Percentiles rank a stretch among this genome's conserved stretches.
phyloP scores from a whole-genome alignment of 106 monocot species.

The Chionographis japonica region DNA sequence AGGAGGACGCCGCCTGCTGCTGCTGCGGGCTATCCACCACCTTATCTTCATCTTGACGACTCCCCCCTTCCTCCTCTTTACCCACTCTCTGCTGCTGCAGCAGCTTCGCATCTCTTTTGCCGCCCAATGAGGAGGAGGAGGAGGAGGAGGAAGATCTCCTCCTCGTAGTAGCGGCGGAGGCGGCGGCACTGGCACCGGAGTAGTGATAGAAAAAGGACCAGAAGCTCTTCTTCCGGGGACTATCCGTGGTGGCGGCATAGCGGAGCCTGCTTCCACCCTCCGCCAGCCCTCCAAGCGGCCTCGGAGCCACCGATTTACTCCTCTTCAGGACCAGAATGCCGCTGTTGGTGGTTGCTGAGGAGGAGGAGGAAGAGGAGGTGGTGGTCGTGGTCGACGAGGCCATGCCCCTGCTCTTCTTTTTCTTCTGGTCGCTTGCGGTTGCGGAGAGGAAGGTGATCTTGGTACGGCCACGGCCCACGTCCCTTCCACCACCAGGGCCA shows the following conservation, averaged over 20 bases:
- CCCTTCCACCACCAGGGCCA: background rate
- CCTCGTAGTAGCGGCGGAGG: too few species aligned
- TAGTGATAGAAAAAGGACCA: slow-evolving; percentile 63
- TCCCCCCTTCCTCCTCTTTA: background rate
- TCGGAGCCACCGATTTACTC: slow-evolving; percentile 58
- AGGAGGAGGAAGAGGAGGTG: slow-evolving; percentile 3
- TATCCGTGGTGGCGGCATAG: slow-evolving; percentile 15
- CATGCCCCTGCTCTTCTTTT: background rate
- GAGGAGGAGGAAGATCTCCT: slow-evolving; percentile 8
- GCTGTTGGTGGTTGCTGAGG: background rate
- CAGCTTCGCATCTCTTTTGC: slow-evolving; percentile 5
- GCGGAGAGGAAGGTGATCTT: slow-evolving; percentile 13
- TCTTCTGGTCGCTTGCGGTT: background rate
- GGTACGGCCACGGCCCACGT: background rate
- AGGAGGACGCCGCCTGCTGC: slow-evolving; percentile 20
- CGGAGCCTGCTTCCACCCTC: background rate
- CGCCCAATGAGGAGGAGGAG: slow-evolving; percentile 13
- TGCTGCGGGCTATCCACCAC: slow-evolving; percentile 39
- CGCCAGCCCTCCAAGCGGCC: slow-evolving; percentile 5
- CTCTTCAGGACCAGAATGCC: slow-evolving; percentile 19
- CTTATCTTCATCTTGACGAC: background rate
- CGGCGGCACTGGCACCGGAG: slow-evolving; percentile 6
- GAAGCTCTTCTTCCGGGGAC: slow-evolving; percentile 72
- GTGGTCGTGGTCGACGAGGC: background rate
- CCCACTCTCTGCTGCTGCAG: background rate